Evolutionary conservation across 2,329 filamentous ascomycete species (phyloP).

Genomic region (Cucurbitaria berberidis): DNA sequence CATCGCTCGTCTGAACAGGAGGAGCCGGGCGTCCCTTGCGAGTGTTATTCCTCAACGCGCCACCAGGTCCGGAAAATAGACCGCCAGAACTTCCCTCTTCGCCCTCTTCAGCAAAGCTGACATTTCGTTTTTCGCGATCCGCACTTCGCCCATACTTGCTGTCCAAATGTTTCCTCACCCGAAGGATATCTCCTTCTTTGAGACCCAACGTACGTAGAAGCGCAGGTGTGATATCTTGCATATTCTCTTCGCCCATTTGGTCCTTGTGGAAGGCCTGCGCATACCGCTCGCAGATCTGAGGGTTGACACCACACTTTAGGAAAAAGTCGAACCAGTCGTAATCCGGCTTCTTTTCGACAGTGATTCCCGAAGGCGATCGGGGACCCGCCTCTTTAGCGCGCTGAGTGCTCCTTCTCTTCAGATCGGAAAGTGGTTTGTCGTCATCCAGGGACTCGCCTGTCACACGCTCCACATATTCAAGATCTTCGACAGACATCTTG

Average conservation of each 20-base stretch:
- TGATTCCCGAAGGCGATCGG: slow-evolving; percentile 61
- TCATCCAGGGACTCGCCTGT: slow-evolving; percentile 90
- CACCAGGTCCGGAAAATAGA: slow-evolving; percentile 92
- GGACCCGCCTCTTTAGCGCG: slow-evolving; percentile 59
- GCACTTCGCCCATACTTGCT: slow-evolving; percentile 73
- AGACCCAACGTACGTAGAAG: slow-evolving; percentile 88
- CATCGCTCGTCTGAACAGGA: slow-evolving; percentile 82
- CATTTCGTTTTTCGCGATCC: slow-evolving; percentile 60
- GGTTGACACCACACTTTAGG: slow-evolving; percentile 86
- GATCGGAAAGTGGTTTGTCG: slow-evolving; percentile 88
- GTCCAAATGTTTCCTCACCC: slow-evolving; percentile 90
- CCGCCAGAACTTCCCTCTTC: slow-evolving; percentile 69
- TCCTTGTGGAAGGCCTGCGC: slow-evolving; percentile 87
- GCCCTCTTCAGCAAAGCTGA: slow-evolving; percentile 65
- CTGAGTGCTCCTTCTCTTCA: slow-evolving; percentile 62
- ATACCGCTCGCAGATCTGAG: slow-evolving; percentile 93
- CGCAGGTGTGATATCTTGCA: slow-evolving; percentile 85
- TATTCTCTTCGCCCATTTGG: slow-evolving; percentile 92
- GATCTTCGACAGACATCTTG: slow-evolving; percentile 94
- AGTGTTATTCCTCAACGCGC: slow-evolving; percentile 90
- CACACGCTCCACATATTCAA: slow-evolving; percentile 89
- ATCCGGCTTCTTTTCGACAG: slow-evolving; percentile 71
- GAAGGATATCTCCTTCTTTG: slow-evolving; percentile 94
- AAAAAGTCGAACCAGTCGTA: slow-evolving; percentile 99
- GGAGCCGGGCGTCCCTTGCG: slow-evolving; percentile 88